Percentiles rank a stretch among this genome's conserved stretches.
phyloP scores from a whole-genome alignment of 805 yeast species.

The Saturnispora diversa region DNA sequence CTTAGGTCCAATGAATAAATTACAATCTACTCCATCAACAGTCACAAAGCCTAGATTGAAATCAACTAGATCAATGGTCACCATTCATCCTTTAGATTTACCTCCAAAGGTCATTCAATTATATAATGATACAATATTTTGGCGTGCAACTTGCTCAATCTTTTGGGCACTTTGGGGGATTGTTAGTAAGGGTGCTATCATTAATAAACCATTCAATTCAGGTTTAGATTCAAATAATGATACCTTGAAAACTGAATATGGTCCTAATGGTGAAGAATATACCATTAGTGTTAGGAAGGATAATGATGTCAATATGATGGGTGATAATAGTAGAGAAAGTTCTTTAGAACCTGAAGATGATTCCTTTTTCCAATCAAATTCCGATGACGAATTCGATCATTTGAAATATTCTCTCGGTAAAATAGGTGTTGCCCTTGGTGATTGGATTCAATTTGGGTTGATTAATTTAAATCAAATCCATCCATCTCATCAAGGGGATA shows the following conservation, averaged over 20 bases:
- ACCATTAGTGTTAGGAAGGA: slow-evolving; percentile 26
- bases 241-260: slow-evolving; percentile 33
- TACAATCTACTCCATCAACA: slow-evolving; percentile 14
- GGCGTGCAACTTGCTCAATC: slow-evolving; percentile 76
- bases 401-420: slow-evolving; percentile 69
- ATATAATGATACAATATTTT: slow-evolving; percentile 56
- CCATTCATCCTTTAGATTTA: slow-evolving; percentile 30
- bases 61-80: slow-evolving; percentile 23
- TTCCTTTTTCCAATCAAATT: slow-evolving; percentile 26
- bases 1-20: slow-evolving; percentile 15
- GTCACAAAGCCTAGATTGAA: slow-evolving; percentile 11
- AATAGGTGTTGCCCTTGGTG: slow-evolving; percentile 65
- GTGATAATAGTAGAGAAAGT: slow-evolving; percentile 15
- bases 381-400: slow-evolving; percentile 68
- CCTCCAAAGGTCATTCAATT: slow-evolving; percentile 38
- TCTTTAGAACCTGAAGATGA: slow-evolving; percentile 18
- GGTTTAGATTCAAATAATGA: slow-evolving; percentile 14
- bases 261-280: slow-evolving; percentile 50
- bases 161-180: slow-evolving; percentile 93
- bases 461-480: slow-evolving; percentile 28
- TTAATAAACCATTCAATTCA: background rate
- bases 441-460: slow-evolving; percentile 55
- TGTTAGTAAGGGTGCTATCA: slow-evolving; percentile 32
- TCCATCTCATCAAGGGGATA: slow-evolving; percentile 26
- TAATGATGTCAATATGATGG: slow-evolving; percentile 24